Conservation (phyloP, 352 stramenopile genomes). For the Hyaloperonospora brassicae region DNA sequence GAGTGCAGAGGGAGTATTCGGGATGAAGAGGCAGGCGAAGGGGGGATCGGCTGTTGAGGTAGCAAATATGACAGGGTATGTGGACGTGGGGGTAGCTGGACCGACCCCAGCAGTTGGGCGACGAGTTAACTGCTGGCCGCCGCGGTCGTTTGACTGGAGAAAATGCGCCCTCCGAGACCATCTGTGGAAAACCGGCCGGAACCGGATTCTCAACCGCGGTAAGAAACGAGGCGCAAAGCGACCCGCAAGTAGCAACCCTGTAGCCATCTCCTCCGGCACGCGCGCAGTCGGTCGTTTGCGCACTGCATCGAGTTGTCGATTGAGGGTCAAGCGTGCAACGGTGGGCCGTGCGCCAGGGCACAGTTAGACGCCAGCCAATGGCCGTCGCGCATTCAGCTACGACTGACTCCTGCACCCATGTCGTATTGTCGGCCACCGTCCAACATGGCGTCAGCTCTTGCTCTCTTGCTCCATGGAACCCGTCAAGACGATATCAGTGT, state of each 20-base stretch:
- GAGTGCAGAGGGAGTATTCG: too few relatives aligned
- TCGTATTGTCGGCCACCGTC: slow-evolving; percentile 1
- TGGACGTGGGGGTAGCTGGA: too few relatives aligned
- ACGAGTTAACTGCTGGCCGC: slow-evolving; percentile 9
- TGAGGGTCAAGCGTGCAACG: not conserved
- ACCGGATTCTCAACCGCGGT: too few relatives aligned
- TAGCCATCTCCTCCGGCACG: too few relatives aligned
- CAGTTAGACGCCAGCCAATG: slow-evolving; percentile 1
- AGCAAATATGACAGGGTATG: too few relatives aligned
- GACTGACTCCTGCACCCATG: slow-evolving; percentile 7
- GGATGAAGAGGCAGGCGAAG: too few relatives aligned
- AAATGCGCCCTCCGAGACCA: slow-evolving; percentile 5
- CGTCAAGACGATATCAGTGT: not conserved
- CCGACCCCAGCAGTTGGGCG: not conserved
- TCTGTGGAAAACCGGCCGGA: slow-evolving; percentile 12
- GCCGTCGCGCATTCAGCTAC: slow-evolving; percentile 5
- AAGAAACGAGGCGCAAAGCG: too few relatives aligned
- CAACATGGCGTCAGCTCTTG: too few relatives aligned
- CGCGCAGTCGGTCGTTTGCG: too few relatives aligned
- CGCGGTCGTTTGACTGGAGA: slow-evolving; percentile 7
- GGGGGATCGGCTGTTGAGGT: too few relatives aligned
- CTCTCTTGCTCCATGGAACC: slow-evolving; percentile 5
- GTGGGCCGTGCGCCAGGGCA: not conserved
- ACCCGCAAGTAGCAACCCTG: too few relatives aligned
- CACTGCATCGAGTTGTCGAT: too few relatives aligned